Evolutionary conservation across 257 asterid genomes (phyloP), one percentile per base, ranked within the genome.

Genomic region (Nicotiana paniculata): DNA sequence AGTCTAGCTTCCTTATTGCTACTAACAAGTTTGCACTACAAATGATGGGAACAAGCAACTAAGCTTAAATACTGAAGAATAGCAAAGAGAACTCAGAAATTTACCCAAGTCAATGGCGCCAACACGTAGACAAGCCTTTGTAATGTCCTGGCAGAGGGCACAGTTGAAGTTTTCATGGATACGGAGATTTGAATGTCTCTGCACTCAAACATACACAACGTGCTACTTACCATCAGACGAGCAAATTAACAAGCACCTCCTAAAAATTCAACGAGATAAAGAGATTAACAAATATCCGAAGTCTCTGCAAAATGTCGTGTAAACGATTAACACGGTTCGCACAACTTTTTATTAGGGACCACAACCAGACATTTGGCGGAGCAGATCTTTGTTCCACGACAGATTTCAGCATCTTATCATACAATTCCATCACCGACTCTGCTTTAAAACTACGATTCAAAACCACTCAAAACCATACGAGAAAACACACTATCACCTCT

Each of bases 141-240:
- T 88, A 85, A 96, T 91, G 83, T 88, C 98, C 87, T 92, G 90
- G 88, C 98, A 93, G 81, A 96, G 95, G 65, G 98, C 96, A 75
- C 89, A 86, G 85, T 96, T 96, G 80, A 91, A 96, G 82, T 86
- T 90, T 3, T 92, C 92, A 32, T 87, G 88, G 85, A 96, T 93
- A 86, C 96, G 90, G 81, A 94, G 98, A 89, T 91, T 94, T 81
- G 93, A 93, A 83, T 93, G 94, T 85, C 97, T 92, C 99, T 96
- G 97, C 90, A 90, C 46, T 77, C 77, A 72, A 57, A 81, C 48
- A 65, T 48, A 48, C 87, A 86, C 24, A 43, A 72, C 18, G 55
- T 46, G 63, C 43, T 43, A 62, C 32, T 37, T 33, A 43, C 74
- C 51, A 80, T 57, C 8, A 62, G 81, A 83, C 21, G 26, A 53